Evolutionary conservation across 225 moss, liverwort and hornwort genomes (phyloP).

Genomic region (Rhytidiadelphus loreus): DNA sequence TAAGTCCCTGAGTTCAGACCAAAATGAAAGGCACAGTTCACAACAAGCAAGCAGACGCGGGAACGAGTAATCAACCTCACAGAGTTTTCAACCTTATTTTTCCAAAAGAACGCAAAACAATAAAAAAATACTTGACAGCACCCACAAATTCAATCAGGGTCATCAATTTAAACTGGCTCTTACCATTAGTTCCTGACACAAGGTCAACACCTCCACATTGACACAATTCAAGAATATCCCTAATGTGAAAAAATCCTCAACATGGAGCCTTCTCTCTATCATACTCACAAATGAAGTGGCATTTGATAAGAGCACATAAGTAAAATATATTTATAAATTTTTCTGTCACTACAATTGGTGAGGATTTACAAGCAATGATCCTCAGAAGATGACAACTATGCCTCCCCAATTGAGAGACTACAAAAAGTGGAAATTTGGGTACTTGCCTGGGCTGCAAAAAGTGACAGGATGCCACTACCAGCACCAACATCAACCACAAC

Average conservation of each 20-base stretch:
- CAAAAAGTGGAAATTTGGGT: neutral
- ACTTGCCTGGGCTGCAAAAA: constrained; percentile 65
- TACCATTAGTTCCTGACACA: neutral
- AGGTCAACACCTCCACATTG: neutral
- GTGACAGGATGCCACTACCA: constrained; percentile 58
- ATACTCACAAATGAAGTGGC: neutral
- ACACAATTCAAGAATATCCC: neutral
- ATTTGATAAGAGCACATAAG: neutral
- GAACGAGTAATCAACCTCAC: neutral
- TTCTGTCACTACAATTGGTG: neutral
- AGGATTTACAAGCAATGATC: neutral
- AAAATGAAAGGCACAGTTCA: neutral
- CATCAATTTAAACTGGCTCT: neutral
- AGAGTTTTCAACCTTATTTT: neutral
- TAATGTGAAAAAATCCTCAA: neutral
- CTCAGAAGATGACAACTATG: neutral
- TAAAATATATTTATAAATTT: neutral
- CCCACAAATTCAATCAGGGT: neutral
- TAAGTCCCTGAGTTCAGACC: neutral
- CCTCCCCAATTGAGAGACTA: neutral
- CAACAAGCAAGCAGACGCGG: neutral
- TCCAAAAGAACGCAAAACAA: neutral
- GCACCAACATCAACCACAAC: constrained; percentile 65
- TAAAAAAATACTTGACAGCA: neutral
- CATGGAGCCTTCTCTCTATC: neutral